Evolutionary conservation across 345 rosid species (phyloP).

Genomic region (Citrus cavaleriei): DNA sequence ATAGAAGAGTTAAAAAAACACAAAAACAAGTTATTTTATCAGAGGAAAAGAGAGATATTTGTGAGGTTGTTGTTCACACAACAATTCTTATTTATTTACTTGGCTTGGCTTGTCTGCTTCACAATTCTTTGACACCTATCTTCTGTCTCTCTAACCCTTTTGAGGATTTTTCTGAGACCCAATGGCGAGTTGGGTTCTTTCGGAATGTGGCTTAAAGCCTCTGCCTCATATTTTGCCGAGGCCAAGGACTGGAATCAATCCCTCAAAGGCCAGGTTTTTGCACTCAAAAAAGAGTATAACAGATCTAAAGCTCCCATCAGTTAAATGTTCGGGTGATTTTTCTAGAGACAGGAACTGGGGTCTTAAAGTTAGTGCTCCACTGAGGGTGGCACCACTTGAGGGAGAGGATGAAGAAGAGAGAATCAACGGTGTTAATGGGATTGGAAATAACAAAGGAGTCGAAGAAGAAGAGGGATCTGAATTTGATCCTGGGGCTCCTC

Average conservation of each 20-base stretch:
- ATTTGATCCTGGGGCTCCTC: conserved; percentile 31
- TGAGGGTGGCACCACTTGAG: conserved; percentile 13
- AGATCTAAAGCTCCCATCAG: conserved; percentile 19
- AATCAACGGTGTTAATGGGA: not conserved
- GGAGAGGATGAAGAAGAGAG: conserved; percentile 25
- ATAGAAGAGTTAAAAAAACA: not conserved
- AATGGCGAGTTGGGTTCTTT: conserved; percentile 70
- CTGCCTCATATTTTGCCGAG: conserved; percentile 45
- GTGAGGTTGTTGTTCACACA: conserved; percentile 5
- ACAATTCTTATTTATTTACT: too few species aligned
- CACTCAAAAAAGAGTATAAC: conserved; percentile 3
- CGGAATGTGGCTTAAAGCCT: conserved; percentile 75
- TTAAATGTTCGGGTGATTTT: conserved; percentile 12
- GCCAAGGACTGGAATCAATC: conserved; percentile 39
- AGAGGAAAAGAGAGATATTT: not conserved
- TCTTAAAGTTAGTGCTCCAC: conserved; percentile 43
- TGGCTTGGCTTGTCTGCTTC: not conserved
- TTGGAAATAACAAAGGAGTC: not conserved
- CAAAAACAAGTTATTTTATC: not conserved
- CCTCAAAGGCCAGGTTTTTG: conserved; percentile 25
- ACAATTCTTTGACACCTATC: not conserved
- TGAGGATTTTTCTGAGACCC: conserved; percentile 5
- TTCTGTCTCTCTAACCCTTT: conserved; percentile 16
- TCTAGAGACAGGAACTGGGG: conserved; percentile 35
- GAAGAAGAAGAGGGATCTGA: conserved; percentile 9